These are phyloP conservation scores for Microbotryum saponariae DNA, from an alignment of 1,284 basidiomycete species.

Conservation along the genomic window DNA sequence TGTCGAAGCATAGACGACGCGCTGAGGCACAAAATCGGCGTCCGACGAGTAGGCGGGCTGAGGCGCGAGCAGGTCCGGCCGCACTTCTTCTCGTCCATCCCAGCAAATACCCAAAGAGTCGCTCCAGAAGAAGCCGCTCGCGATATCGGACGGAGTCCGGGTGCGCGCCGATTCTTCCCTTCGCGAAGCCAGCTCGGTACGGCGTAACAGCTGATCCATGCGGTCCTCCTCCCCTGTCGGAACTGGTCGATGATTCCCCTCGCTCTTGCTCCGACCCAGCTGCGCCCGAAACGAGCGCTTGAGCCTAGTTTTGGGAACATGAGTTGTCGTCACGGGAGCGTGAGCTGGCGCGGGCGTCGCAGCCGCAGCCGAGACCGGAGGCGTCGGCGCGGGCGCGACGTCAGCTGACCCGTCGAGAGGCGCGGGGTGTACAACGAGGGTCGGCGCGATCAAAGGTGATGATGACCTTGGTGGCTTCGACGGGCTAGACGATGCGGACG, in stretches of 20 bases:
- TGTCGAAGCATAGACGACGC: constrained; percentile 28
- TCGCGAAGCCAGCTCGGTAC: background rate
- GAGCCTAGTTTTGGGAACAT: background rate
- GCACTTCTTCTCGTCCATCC: constrained; percentile 28
- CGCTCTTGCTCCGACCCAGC: constrained; percentile 17
- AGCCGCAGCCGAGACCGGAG: too few relatives aligned
- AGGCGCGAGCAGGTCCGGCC: constrained; percentile 19
- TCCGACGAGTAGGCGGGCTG: constrained; percentile 20
- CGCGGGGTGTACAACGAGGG: too few relatives aligned
- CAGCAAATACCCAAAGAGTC: constrained; percentile 24
- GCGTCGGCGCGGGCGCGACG: too few relatives aligned
- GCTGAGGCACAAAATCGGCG: constrained; percentile 14
- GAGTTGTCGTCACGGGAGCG: too few relatives aligned
- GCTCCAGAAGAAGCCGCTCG: constrained; percentile 15
- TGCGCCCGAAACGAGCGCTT: constrained; percentile 3
- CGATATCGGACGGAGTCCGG: background rate
- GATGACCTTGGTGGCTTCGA: too few relatives aligned
- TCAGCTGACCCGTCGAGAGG: too few relatives aligned
- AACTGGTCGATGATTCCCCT: constrained; percentile 6
- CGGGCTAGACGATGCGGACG: too few relatives aligned
- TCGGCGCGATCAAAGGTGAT: too few relatives aligned
- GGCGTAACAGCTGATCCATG: constrained; percentile 6
- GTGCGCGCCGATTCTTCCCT: constrained; percentile 8
- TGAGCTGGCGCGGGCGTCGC: too few relatives aligned
- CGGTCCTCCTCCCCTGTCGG: constrained; percentile 4